Evolutionary conservation across 371 early-diverging fungal genomes (phyloP).

Genomic region (Syncephalastrum racemosum): DNA sequence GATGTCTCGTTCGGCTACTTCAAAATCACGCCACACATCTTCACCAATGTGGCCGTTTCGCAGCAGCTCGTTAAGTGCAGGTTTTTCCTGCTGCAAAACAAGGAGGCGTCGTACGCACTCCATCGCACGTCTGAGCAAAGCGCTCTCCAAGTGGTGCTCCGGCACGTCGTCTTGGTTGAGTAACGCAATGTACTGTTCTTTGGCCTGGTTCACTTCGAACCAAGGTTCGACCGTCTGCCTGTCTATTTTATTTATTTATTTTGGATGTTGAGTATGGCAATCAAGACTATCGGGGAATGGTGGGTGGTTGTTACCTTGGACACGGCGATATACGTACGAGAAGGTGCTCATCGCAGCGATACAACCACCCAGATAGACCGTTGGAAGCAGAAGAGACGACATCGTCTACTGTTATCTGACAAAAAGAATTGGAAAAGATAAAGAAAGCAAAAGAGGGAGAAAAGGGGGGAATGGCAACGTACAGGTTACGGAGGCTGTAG

Average conservation of each 20-base stretch:
- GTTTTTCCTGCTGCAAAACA: constrained; percentile 83
- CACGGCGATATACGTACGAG: constrained; percentile 53
- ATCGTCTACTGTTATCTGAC: constrained; percentile 9
- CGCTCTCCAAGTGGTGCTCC: constrained; percentile 67
- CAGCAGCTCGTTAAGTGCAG: constrained; percentile 75
- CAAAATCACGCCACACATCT: constrained; percentile 82
- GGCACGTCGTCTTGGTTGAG: constrained; percentile 59
- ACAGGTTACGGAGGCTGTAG: no score
- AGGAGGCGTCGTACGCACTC: constrained; percentile 76
- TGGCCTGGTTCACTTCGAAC: constrained; percentile 68
- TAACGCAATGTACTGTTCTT: constrained; percentile 73
- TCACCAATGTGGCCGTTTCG: constrained; percentile 88
- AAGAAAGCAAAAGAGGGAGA: not conserved
- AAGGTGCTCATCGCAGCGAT: constrained; percentile 65
- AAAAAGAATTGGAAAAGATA: not conserved
- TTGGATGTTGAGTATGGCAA: no score
- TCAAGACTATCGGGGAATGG: no score
- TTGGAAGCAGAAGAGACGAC: constrained; percentile 52
- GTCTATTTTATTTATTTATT: constrained; percentile 16
- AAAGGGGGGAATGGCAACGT: no score
- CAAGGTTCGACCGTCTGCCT: constrained; percentile 60
- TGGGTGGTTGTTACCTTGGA: constrained; percentile 27
- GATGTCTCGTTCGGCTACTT: constrained; percentile 79
- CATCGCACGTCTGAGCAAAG: constrained; percentile 86
- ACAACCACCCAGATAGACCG: constrained; percentile 61